phyloP scores from a whole-genome alignment of 495 filamentous ascomycete genomes.

The Tetracladium marchalianum region DNA sequence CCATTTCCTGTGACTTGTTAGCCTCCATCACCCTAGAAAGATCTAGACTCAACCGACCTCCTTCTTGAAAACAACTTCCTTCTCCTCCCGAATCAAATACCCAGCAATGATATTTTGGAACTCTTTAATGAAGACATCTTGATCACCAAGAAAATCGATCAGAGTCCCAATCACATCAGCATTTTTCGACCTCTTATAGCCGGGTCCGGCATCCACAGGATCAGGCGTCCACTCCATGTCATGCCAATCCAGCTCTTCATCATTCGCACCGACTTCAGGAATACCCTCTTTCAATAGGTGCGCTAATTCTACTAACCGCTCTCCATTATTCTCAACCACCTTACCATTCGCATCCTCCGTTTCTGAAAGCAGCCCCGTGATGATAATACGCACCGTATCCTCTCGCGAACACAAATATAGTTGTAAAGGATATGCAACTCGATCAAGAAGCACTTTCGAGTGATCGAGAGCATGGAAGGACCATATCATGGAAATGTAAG shows the following conservation, averaged over 20 bases:
- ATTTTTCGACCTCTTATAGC: slow-evolving; percentile 80
- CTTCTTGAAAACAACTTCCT: slow-evolving; percentile 60
- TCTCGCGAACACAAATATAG: slow-evolving; percentile 87
- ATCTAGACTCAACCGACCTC: slow-evolving; percentile 34
- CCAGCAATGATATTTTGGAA: slow-evolving; percentile 78
- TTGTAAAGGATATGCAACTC: slow-evolving; percentile 74
- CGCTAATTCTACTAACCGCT: slow-evolving; percentile 62
- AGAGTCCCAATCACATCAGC: slow-evolving; percentile 89
- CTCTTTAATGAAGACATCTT: slow-evolving; percentile 88
- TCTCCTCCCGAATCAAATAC: slow-evolving; percentile 51
- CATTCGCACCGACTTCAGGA: slow-evolving; percentile 37
- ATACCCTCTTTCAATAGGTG: slow-evolving; percentile 57
- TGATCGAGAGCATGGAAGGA: slow-evolving; percentile 84
- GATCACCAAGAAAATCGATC: slow-evolving; percentile 74
- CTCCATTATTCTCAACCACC: slow-evolving; percentile 11
- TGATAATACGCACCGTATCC: slow-evolving; percentile 81
- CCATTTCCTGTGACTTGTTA: slow-evolving; percentile 28
- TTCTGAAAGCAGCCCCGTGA: slow-evolving; percentile 73
- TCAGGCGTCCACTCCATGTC: slow-evolving; percentile 89
- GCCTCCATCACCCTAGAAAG: neutral
- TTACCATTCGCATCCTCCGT: slow-evolving; percentile 40
- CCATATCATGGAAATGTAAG: slow-evolving; percentile 88
- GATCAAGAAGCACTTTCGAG: slow-evolving; percentile 81
- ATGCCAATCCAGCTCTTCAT: slow-evolving; percentile 72
- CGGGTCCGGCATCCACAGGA: slow-evolving; percentile 84